Base-by-base conservation (phyloP, 2,329 filamentous ascomycete species). In the Ascocoryne sarcoides region DNA sequence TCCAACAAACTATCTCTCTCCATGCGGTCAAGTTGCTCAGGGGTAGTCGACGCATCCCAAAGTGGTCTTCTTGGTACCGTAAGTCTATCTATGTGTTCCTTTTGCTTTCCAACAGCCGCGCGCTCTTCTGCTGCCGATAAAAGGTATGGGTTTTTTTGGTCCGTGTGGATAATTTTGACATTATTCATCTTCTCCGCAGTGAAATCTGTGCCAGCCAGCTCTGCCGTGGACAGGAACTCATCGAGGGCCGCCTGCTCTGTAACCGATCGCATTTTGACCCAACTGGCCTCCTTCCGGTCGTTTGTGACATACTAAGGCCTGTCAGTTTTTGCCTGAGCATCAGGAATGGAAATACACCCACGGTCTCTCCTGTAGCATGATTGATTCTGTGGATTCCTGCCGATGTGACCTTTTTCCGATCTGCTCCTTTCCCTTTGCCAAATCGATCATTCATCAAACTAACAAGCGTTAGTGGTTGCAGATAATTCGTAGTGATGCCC, bases 261-360 rank as follows among this genome's bases (percentile, higher is more conserved):
- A 53, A 98, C 85, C 62, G 87, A 95, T 68, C 90, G 87, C 92
- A 98, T 96, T 72, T 96, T 98, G 60, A 96, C 87, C 88, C 89
- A 98, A 53, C 86, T 75, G 26, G 90, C 92, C 67, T 96, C 89
- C 61, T 93, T 81, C 54, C 79, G 81, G 50, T 84, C 82, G 61
- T 94, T 95, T 36, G 87, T 92, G 55, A 96, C 79, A 62, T 98
- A 98, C 70, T 83, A 48, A 30, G 12, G 8, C 14, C 5, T 16
- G 43, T 63, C 44, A 63, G 55, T 42, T 40, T 21, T 19, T 8
- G 19, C 12, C 8, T 16, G 14, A n/a, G 7, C 7, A 14, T n/a
- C 18, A 12, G 32, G 9, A 3, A n/a, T n/a, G 12, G 2, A 12
- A 14, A 31, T 12, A 15, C 28, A 45, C 63, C 36, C 59, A 78